Base-by-base conservation (phyloP, 768 basidiomycete genomes). In the Lentinula lateritia region DNA sequence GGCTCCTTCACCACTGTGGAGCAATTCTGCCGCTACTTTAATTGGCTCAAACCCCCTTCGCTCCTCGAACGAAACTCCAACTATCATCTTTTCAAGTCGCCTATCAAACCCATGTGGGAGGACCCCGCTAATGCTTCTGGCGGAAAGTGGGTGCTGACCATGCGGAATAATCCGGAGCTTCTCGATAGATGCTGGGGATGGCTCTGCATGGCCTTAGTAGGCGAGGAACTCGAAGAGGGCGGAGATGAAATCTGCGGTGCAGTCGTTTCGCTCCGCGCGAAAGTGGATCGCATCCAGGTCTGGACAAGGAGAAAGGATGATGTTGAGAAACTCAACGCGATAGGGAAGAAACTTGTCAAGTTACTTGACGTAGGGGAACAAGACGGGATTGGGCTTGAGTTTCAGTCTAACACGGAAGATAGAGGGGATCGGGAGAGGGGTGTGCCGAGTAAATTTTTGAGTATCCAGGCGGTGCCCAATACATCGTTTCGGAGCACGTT, bases 41-140 rank as follows among this genome's bases (percentile, higher is more conserved):
- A 94, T 75, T 94, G 92, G 92, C 86, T 93, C 64, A 94, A 94
- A 73, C 90, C 90, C 0, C 95, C 95, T 10, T 93, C 92, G 38
- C 84, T 86, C 68, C 84, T 96, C 38, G 91, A 94, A 67, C 87
- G 87, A 68, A 93, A 93, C 75, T 89, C 90, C 50, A 98, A 97
- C 75, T 95, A 96, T 68, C 95, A 98, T 70, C 81, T 98, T 60
- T 97, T 98, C 84, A 96, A 96, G 76, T 81, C 85, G 20, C 92
- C 92, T 16, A 95, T 95, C 78, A 93, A 93, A 70, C 93, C 93
- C 13, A 96, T 97, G 95, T 97, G 94, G 94, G 95, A 96, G 76
- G 95, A 96, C 71, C 84, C 84, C 35, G 91, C 93, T 58, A 97
- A 97, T 69, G 90, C 91, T 28, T 83, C 88, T 58, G 95, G 95